A percentile compares a stretch with the other conserved stretches of the same genome.
Conservation (phyloP, 805 yeast genomes). For the Metschnikowia vanudenii region DNA sequence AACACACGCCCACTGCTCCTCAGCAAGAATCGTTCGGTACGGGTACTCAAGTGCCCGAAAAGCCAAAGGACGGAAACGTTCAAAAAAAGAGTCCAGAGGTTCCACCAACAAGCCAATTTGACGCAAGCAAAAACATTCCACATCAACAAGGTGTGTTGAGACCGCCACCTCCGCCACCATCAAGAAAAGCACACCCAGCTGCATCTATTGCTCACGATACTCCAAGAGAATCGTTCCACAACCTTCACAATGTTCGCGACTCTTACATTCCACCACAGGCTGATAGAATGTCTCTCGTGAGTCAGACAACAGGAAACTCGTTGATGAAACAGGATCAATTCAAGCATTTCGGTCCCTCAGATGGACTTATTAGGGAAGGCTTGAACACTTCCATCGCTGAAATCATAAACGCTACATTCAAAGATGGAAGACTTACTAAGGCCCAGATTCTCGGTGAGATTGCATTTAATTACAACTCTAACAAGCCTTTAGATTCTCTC, state of each 20-base stretch:
- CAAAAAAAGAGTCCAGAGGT: neutral
- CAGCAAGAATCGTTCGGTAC: constrained; percentile 1
- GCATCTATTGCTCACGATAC: constrained; percentile 3
- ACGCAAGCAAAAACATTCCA: neutral
- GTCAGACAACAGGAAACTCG: constrained; percentile 43
- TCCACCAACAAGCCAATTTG: neutral
- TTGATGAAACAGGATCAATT: constrained; percentile 47
- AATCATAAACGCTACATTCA: constrained; percentile 69
- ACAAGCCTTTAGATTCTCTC: constrained; percentile 25
- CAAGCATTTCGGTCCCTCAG: constrained; percentile 29
- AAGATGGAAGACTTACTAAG: constrained; percentile 59
- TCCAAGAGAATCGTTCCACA: constrained; percentile 35
- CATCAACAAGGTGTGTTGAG: neutral
- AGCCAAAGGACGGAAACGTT: neutral
- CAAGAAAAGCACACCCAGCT: constrained; percentile 42
- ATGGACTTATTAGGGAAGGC: constrained; percentile 38
- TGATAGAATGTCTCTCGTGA: constrained; percentile 23
- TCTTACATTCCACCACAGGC: constrained; percentile 23
- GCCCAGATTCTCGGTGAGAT: constrained; percentile 80
- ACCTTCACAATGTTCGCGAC: constrained; percentile 41
- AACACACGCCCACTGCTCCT: constrained; percentile 13
- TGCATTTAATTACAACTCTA: constrained; percentile 64
- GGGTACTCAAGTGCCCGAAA: neutral
- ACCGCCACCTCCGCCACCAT: constrained; percentile 60
- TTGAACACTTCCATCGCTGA: constrained; percentile 86